Evolutionary conservation across 495 filamentous ascomycete genomes (phyloP).

Genomic region (Paragyromitra xinjiangensis): DNA sequence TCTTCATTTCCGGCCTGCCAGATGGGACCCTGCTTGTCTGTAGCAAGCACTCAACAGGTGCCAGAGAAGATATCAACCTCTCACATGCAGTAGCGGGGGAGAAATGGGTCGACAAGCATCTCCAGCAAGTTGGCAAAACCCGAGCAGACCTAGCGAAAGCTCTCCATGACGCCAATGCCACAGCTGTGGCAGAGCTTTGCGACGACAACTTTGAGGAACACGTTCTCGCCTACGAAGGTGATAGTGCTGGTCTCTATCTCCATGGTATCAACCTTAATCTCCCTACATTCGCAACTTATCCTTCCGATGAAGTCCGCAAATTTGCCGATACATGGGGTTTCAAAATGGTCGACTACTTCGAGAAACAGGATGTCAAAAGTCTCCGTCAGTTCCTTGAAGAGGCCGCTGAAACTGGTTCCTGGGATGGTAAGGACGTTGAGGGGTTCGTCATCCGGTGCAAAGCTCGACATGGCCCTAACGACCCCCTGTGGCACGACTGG

Average conservation of each 20-base stretch:
- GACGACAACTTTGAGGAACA: constrained; percentile 97
- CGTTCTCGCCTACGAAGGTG: constrained; percentile 86
- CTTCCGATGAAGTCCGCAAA: constrained; percentile 77
- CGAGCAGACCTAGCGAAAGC: constrained; percentile 76
- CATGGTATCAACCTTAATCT: constrained; percentile 96
- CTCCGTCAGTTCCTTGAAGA: constrained; percentile 78
- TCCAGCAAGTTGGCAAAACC: constrained; percentile 76
- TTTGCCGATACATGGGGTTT: constrained; percentile 97
- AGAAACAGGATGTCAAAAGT: constrained; percentile 61
- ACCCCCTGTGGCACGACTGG: constrained; percentile 76
- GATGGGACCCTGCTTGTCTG: constrained; percentile 89
- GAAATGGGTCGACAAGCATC: constrained; percentile 81
- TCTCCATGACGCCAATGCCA: constrained; percentile 81
- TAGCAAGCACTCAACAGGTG: constrained; percentile 96
- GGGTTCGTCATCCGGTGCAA: constrained; percentile 96
- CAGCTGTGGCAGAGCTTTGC: constrained; percentile 94
- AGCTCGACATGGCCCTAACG: constrained; percentile 63
- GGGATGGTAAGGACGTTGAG: constrained; percentile 90
- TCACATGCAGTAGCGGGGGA: constrained; percentile 91
- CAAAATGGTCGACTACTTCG: constrained; percentile 81
- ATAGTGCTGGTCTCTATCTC: constrained; percentile 88
- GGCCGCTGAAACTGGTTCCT: constrained; percentile 78
- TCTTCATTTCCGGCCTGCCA: constrained; percentile 91
- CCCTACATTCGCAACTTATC: constrained; percentile 85
- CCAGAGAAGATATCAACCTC: constrained; percentile 69